Base-by-base conservation (phyloP, 495 filamentous ascomycete genomes). In the Podospora didyma region DNA sequence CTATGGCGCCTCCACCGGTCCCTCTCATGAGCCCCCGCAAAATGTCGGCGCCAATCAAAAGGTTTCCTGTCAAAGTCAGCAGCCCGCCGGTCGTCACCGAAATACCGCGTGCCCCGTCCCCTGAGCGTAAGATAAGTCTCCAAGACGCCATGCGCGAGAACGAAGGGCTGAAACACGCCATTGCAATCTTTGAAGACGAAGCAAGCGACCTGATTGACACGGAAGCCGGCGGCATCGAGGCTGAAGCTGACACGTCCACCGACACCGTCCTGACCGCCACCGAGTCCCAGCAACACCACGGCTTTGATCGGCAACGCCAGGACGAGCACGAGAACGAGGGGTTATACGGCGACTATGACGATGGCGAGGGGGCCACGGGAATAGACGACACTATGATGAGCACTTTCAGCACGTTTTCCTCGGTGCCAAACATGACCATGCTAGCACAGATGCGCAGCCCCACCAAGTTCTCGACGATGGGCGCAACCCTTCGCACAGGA, bases 361-460 rank as follows among this genome's bases (percentile, higher is more conserved):
- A 58, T n/a, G 55, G 65, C 42, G 57, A 66, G 0, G 76, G 78
- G 45, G 65, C 69, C n/a, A 53, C 62, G 10, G 69, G 73, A 48
- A 61, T 71, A 56, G 89, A 96, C 62, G 91, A 95, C 61, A 93
- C 89, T 19, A 75, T 78, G 73, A 59, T 73, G 31, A 78, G 75
- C 70, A 87, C 86, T 41, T 88, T 94, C 63, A 95, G 89, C 71
- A 82, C 79, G 14, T 96, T 96, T 71, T 96, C 92, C 3, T 88
- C 89, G 0, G 82, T 96, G 42, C 89, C 90, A 23, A 90, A 94
- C 56, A 85, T 94, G 83, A 94, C 90, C n/a, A 81, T 85, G 60
- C 90, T 96, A 63, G 87, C 89, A 9, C 82, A 84, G 35, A 70
- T 91, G 57, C 62, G 67, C 19, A 81, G 71, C 39, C 78, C 78